Percentiles rank a stretch among this genome's conserved stretches.
Evolutionary conservation across 148 eudicot genomes (phyloP).

Genomic region (Salicornia ramosissima): DNA sequence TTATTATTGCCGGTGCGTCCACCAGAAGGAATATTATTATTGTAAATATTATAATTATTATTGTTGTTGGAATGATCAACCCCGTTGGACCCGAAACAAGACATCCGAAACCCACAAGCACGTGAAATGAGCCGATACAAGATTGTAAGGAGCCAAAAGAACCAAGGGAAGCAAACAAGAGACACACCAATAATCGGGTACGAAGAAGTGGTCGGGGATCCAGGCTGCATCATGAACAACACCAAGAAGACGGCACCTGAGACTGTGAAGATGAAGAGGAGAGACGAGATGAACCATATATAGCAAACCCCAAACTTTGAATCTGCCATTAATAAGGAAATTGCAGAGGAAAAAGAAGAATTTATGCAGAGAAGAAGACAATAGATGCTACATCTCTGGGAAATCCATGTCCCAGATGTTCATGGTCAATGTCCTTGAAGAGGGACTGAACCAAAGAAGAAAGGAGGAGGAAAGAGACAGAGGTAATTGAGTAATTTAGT

Average conservation of each 20-base stretch:
- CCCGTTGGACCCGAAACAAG: constrained; percentile 19
- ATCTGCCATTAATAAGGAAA: constrained; percentile 22
- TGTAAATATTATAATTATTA: too few species aligned
- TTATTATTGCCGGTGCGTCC: neutral
- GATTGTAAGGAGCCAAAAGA: constrained; percentile 41
- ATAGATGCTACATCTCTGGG: neutral
- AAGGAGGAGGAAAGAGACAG: neutral
- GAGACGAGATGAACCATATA: constrained; percentile 31
- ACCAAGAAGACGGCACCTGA: constrained; percentile 39
- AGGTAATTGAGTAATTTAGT: neutral
- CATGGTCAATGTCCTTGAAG: neutral
- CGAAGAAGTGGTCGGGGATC: constrained; percentile 12
- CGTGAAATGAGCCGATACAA: constrained; percentile 39
- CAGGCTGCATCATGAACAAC: constrained; percentile 31
- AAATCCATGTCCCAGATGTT: neutral
- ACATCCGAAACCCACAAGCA: constrained; percentile 35
- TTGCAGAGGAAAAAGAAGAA: neutral
- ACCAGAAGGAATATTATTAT: neutral
- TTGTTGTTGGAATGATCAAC: neutral
- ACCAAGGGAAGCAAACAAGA: constrained; percentile 40
- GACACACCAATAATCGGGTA: constrained; percentile 33
- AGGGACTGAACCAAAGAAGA: neutral
- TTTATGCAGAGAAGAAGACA: neutral
- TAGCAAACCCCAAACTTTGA: constrained; percentile 36
- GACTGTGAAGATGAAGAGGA: constrained; percentile 32